phyloP scores from a whole-genome alignment of 208 protist genomes.

The Leishmania tropica region DNA sequence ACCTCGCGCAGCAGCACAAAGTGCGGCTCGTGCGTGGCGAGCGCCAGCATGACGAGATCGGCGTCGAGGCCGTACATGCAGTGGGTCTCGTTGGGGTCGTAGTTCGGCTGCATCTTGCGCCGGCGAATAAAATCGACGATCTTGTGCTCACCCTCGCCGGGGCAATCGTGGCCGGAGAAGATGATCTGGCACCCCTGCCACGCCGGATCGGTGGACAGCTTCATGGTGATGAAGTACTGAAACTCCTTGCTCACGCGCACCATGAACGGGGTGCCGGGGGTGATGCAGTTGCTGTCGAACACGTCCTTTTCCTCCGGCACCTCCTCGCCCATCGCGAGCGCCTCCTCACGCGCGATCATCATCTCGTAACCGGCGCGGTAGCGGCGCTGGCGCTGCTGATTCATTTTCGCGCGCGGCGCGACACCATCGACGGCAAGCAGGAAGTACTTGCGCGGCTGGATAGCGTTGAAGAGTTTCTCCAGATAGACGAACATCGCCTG shows the following conservation, averaged over 20 bases:
- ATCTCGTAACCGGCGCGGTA: constrained; percentile 91
- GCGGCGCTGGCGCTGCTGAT: constrained; percentile 98
- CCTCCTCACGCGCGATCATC: constrained; percentile 85
- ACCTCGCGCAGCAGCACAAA: constrained; percentile 97
- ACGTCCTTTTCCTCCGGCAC: constrained; percentile 83
- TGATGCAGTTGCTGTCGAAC: constrained; percentile 99
- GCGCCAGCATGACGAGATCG: constrained; percentile 98
- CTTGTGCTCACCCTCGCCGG: constrained; percentile 99
- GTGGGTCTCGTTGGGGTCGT: constrained; percentile 96
- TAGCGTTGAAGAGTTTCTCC: constrained; percentile 96
- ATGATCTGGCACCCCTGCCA: constrained; percentile 95
- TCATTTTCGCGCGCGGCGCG: constrained; percentile 99
- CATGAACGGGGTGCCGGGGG: constrained; percentile 99
- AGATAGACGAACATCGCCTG: constrained; percentile 96
- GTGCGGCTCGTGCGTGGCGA: constrained; percentile 96
- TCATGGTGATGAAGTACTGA: constrained; percentile 96
- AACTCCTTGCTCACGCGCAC: constrained; percentile 90
- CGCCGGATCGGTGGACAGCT: constrained; percentile 90
- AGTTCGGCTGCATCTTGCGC: constrained; percentile 90
- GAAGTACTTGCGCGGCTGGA: constrained; percentile 96
- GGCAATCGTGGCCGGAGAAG: constrained; percentile 94
- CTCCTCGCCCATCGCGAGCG: constrained; percentile 60
- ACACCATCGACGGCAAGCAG: constrained; percentile 98
- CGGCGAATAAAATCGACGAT: constrained; percentile 99
- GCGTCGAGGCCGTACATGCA: constrained; percentile 99